Evolutionary conservation across 2,329 filamentous ascomycete genomes (phyloP), one percentile per base, ranked within the genome.

Genomic region (Lachnellula occidentalis): DNA sequence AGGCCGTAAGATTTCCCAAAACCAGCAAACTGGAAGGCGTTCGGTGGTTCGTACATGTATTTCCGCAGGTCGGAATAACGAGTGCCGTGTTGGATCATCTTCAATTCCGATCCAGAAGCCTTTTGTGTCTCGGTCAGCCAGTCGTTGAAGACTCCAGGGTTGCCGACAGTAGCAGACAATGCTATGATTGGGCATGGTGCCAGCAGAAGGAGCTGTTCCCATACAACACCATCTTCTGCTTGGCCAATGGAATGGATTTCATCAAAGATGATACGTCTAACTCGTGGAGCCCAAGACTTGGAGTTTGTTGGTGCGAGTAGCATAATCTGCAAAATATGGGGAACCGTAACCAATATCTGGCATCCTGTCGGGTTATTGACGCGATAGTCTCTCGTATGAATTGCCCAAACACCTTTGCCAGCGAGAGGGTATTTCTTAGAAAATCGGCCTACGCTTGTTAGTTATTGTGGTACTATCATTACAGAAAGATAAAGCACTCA

Each of bases 161-260:
- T 92, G 4, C 87, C 88, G 14, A 92, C 85, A 0, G 88, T 92
- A 1, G 88, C 88, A 1, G 88, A 92, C 1, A 92, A 76, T 0
- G 88, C 88, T 59, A 92, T 87, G 48, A 92, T 87, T 0, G 86
- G 88, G 61, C 87, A 92, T 1, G 87, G 87, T 0, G 87, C 80
- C 57, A 90, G 76, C 1, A 92, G 76, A 1, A 92, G 73, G 3
- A 92, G 74, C 65, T 92, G 87, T 63, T 92, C 87, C 87, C 87
- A 92, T 2, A 91, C 76, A 1, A 90, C 73, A 50, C 87, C 87
- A 60, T 92, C 87, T 7, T 90, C 85, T 0, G 83, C 79, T 66
- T 91, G 83, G 0, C 88, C 86, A 56, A 92, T 92, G 34, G 82
- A 90, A 67, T 92, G 88, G 2, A 92, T 83, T 71, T 92, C 88